phyloP scores from a whole-genome alignment of 306 rosid species.

The Cucumis cinereus region DNA sequence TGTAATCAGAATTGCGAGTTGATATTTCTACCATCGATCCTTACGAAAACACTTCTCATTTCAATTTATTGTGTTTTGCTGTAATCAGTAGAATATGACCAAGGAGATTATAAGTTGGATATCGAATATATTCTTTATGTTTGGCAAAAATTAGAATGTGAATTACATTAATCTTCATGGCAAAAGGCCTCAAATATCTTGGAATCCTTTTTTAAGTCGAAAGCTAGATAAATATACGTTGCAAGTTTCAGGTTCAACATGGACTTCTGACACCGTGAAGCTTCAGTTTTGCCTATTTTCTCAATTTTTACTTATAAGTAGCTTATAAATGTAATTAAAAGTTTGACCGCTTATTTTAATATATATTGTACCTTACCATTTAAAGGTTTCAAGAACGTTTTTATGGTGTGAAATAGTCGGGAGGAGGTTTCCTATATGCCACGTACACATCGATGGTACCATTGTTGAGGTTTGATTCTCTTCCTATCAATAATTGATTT shows the following conservation, averaged over 20 bases:
- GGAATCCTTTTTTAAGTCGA: neutral
- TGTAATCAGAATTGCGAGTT: neutral
- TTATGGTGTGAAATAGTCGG: conserved; percentile 85
- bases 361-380: neutral
- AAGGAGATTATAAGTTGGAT: neutral
- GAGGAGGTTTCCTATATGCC: conserved; percentile 82
- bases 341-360: neutral
- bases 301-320: neutral
- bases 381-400: conserved; percentile 67
- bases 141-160: neutral
- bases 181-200: neutral
- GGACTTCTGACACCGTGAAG: neutral
- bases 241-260: neutral
- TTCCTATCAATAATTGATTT: neutral
- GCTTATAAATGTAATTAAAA: neutral
- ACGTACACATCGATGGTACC: conserved; percentile 52
- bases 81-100: neutral
- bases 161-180: neutral
- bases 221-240: neutral
- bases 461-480: conserved; percentile 58
- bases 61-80: neutral
- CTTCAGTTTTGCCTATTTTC: neutral
- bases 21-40: neutral
- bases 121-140: neutral
- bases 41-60: neutral